These are phyloP conservation scores for Hibiscus syriacus DNA, from an alignment of 345 rosid genomes.

Conservation along the genomic window DNA sequence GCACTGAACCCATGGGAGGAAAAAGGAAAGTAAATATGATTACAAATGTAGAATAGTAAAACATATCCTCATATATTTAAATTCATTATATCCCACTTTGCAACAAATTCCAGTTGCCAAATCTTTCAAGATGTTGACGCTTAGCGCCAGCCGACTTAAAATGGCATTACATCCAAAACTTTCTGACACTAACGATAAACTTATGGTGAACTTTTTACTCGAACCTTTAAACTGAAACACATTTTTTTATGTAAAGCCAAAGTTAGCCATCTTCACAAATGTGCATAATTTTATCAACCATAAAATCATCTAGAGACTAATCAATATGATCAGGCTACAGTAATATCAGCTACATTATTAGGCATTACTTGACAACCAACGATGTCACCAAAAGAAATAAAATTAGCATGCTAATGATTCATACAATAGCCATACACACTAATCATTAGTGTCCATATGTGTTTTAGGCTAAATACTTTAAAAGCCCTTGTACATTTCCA, in stretches of 20 bases:
- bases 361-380: background rate
- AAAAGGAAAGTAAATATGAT: slow-evolving; percentile 9
- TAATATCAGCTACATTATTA: background rate
- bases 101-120: background rate
- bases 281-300: slow-evolving; percentile 5
- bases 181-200: background rate
- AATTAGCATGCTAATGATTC: background rate
- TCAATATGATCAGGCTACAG: background rate
- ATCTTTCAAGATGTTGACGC: background rate
- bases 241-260: background rate
- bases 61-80: too few relatives aligned
- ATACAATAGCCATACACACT: background rate
- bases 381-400: background rate
- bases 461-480: background rate
- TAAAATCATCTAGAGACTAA: background rate
- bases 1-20: slow-evolving; percentile 44
- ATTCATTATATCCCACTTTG: too few relatives aligned
- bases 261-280: background rate
- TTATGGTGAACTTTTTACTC: background rate
- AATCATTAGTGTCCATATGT: background rate
- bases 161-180: background rate
- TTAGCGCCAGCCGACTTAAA: background rate
- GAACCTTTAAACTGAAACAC: background rate
- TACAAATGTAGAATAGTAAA: background rate
- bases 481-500: background rate